Evolutionary conservation across 2,329 filamentous ascomycete genomes (phyloP).

Genomic region (Pezicula neosporulosa): DNA sequence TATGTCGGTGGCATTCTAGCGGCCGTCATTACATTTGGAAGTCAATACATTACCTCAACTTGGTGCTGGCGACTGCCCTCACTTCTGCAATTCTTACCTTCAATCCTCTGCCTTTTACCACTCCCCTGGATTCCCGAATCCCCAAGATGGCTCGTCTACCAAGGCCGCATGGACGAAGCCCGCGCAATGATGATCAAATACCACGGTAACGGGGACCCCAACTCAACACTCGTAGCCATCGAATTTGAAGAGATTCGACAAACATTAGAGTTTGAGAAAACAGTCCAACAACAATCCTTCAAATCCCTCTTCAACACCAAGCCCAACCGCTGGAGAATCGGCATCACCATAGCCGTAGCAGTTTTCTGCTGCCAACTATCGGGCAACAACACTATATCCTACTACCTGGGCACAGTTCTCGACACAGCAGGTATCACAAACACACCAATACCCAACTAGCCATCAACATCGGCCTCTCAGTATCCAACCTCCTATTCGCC

Average conservation of each 20-base stretch:
- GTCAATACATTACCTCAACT: slow-evolving; percentile 1
- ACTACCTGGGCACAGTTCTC: slow-evolving; percentile 31
- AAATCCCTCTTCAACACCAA: slow-evolving; percentile 36
- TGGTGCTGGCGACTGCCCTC: slow-evolving; percentile 1
- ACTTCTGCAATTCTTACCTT: background rate
- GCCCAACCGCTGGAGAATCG: slow-evolving; percentile 47
- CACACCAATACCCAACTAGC: slow-evolving; percentile 27
- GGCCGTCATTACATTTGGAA: background rate
- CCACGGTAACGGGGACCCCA: slow-evolving; percentile 50
- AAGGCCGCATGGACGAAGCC: slow-evolving; percentile 48
- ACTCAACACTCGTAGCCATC: slow-evolving; percentile 39
- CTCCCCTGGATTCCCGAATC: slow-evolving; percentile 40
- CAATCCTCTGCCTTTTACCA: background rate
- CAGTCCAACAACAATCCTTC: slow-evolving; percentile 39
- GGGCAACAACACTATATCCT: slow-evolving; percentile 45
- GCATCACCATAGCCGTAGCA: slow-evolving; percentile 46
- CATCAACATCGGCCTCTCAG: slow-evolving; percentile 13
- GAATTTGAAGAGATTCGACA: slow-evolving; percentile 39
- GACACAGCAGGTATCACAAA: slow-evolving; percentile 31
- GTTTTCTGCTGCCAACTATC: slow-evolving; percentile 52
- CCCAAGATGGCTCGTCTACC: slow-evolving; percentile 56
- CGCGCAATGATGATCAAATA: slow-evolving; percentile 47
- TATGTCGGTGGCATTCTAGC: background rate
- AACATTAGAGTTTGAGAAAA: slow-evolving; percentile 35
- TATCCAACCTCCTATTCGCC: slow-evolving; percentile 22